Conservation (phyloP, 2,329 filamentous ascomycete species). For the Blastomyces silverae region DNA sequence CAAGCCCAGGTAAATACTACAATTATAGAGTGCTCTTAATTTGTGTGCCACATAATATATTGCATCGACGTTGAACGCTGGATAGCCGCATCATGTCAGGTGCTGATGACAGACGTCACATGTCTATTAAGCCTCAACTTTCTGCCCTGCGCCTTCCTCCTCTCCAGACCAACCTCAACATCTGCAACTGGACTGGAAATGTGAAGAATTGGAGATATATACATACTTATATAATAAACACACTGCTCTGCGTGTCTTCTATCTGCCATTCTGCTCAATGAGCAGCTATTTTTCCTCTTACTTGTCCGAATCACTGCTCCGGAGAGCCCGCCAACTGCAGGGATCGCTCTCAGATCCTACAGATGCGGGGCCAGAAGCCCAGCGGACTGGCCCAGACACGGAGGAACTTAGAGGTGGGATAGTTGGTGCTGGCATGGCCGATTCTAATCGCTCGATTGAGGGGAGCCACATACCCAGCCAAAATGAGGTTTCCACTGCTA, state of each 20-base stretch:
- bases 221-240: not conserved
- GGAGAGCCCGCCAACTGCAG: constrained; percentile 39
- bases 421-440: not conserved
- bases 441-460: not conserved
- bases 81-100: not conserved
- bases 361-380: not conserved
- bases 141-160: not conserved
- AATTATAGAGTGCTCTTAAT: not conserved
- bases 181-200: not conserved
- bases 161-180: not conserved
- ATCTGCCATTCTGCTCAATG: constrained; percentile 30
- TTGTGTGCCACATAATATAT: not conserved
- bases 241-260: not conserved
- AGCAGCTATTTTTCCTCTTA: constrained; percentile 41
- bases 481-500: not conserved
- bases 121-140: not conserved
- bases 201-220: constrained; percentile 6
- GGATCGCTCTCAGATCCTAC: constrained; percentile 11
- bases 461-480: not conserved
- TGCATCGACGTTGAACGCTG: not conserved
- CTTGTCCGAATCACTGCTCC: constrained; percentile 40
- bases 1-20: not conserved
- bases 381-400: not conserved
- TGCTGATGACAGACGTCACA: not conserved
- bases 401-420: not conserved